phyloP scores from a whole-genome alignment of 129 eudicot species.

The Pseudognaphalium luteoalbum region DNA sequence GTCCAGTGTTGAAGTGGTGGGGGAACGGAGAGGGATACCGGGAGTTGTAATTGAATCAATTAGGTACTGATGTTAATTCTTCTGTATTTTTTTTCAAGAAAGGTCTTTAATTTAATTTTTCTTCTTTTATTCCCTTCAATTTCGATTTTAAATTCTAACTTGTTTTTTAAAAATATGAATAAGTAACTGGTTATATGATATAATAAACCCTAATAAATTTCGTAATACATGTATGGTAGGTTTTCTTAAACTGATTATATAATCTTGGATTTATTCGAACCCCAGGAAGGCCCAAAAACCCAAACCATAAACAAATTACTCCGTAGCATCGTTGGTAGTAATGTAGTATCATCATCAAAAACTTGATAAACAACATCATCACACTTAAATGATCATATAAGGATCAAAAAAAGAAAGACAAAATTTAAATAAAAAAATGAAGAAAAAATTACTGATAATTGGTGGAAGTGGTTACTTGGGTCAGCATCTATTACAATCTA shows the following conservation, averaged over 20 bases:
- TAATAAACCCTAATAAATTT: too few relatives aligned
- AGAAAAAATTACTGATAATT: conserved; percentile 57
- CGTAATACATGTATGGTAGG: too few relatives aligned
- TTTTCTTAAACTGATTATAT: too few relatives aligned
- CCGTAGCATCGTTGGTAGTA: too few relatives aligned
- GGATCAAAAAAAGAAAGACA: not conserved
- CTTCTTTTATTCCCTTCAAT: not conserved
- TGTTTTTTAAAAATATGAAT: not conserved
- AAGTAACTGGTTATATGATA: conserved; percentile 7
- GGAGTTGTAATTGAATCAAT: conserved; percentile 77
- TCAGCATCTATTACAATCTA: conserved; percentile 67
- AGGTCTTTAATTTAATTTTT: conserved; percentile 36
- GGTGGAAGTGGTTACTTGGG: conserved; percentile 96
- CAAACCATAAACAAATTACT: too few relatives aligned
- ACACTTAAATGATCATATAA: too few relatives aligned
- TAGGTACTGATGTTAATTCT: conserved; percentile 77
- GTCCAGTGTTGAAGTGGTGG: conserved; percentile 21
- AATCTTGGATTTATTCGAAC: too few relatives aligned
- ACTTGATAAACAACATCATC: too few relatives aligned
- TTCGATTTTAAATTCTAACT: not conserved
- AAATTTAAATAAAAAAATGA: conserved; percentile 23
- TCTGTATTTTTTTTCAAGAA: conserved; percentile 86
- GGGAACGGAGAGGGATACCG: conserved; percentile 85
- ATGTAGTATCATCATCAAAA: too few relatives aligned
- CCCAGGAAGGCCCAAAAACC: too few relatives aligned